Conservation (phyloP, 2,329 filamentous ascomycete genomes). For the Chalaropsis ovoidea region DNA sequence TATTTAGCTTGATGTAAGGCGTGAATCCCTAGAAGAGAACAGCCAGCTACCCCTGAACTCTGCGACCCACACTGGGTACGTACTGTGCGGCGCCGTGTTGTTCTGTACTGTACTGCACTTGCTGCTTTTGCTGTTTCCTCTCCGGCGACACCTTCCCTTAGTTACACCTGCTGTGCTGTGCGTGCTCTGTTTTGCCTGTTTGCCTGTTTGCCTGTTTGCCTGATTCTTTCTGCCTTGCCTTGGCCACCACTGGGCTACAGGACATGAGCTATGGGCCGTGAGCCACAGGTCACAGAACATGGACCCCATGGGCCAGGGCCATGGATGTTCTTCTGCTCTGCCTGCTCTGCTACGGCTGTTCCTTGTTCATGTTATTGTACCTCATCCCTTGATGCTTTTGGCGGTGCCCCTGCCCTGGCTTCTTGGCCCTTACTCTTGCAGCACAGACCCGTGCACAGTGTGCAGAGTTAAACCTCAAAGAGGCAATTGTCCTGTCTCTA, state of each 20-base stretch:
- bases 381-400: conserved; percentile 14
- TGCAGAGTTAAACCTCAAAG: conserved; percentile 16
- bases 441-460: conserved; percentile 20
- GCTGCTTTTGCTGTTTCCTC: neutral
- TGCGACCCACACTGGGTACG: neutral
- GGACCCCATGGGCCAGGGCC: neutral
- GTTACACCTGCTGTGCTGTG: neutral
- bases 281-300: neutral
- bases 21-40: conserved; percentile 3
- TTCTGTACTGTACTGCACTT: too few species aligned
- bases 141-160: neutral
- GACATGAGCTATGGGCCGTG: neutral
- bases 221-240: too few species aligned
- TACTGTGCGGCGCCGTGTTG: too few species aligned
- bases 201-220: too few species aligned
- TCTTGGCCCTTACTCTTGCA: conserved; percentile 9
- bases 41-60: conserved; percentile 2
- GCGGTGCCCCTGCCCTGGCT: conserved; percentile 10
- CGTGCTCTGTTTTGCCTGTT: too few species aligned
- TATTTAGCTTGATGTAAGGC: conserved; percentile 2
- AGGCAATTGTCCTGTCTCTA: conserved; percentile 17
- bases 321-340: too few species aligned
- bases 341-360: neutral
- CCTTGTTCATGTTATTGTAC: neutral
- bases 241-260: too few species aligned